Percentiles rank a stretch among this genome's conserved stretches.
phyloP scores from a whole-genome alignment of 164 flowering plant species.

The Vitis rupestris region DNA sequence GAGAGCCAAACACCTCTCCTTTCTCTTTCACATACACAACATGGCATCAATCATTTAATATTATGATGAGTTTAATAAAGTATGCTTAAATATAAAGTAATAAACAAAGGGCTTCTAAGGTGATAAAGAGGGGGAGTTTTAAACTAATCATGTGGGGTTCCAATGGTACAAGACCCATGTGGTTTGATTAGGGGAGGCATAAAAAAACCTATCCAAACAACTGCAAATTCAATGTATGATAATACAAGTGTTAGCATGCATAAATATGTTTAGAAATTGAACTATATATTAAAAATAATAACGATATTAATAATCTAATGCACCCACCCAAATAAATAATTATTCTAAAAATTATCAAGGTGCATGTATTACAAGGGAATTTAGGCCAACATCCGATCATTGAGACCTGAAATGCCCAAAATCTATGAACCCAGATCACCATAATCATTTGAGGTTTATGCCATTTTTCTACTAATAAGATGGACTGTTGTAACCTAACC shows the following conservation, averaged over 20 bases:
- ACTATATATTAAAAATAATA: background rate
- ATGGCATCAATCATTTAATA: conserved; percentile 17
- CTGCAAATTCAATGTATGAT: conserved; percentile 34
- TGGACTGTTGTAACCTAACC: too few relatives aligned
- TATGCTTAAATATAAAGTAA: background rate
- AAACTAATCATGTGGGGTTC: conserved; percentile 36
- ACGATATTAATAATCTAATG: conserved; percentile 3
- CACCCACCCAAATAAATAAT: background rate
- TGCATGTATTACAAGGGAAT: conserved; percentile 17
- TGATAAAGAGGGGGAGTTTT: conserved; percentile 11
- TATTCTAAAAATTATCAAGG: too few relatives aligned
- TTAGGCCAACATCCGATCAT: conserved; percentile 25
- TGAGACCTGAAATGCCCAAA: background rate
- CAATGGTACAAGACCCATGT: conserved; percentile 57
- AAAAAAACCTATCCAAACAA: conserved; percentile 9
- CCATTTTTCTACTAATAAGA: too few relatives aligned
- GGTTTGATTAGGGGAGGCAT: conserved; percentile 40
- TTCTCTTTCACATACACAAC: conserved; percentile 14
- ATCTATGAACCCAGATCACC: background rate
- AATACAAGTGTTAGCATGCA: conserved; percentile 19
- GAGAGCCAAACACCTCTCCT: background rate
- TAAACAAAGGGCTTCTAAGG: conserved; percentile 8
- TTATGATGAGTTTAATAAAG: background rate
- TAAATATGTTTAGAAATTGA: conserved; percentile 1
- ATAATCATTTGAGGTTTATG: too few relatives aligned